phyloP scores from a whole-genome alignment of 768 basidiomycete genomes.

The Serendipita sp. region DNA sequence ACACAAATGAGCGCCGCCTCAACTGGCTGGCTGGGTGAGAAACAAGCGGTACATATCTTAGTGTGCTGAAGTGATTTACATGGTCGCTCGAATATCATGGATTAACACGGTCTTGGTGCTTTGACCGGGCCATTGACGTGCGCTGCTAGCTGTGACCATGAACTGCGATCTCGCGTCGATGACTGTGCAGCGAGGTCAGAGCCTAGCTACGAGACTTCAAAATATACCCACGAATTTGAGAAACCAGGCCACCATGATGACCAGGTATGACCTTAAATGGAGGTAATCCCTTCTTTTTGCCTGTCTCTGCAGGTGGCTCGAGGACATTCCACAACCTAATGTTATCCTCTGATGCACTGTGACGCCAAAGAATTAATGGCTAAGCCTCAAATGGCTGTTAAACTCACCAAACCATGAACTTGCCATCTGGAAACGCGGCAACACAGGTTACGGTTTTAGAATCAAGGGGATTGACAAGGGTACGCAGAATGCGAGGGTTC shows the following conservation, averaged over 20 bases:
- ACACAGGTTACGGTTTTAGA: conserved; percentile 88
- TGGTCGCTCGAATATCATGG: conserved; percentile 43
- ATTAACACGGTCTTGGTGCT: conserved; percentile 80
- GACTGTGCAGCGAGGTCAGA: conserved; percentile 31
- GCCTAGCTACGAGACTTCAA: not conserved
- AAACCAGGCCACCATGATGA: conserved; percentile 87
- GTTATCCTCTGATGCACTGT: conserved; percentile 81
- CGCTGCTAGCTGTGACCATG: conserved; percentile 81
- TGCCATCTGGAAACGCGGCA: conserved; percentile 78
- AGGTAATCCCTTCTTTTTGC: not conserved
- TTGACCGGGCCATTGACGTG: conserved; percentile 87
- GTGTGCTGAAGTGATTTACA: not conserved
- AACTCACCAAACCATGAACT: conserved; percentile 75
- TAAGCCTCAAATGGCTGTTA: conserved; percentile 9
- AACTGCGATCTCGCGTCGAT: conserved; percentile 73
- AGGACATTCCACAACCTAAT: conserved; percentile 85
- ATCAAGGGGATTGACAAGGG: conserved; percentile 67
- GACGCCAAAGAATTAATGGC: not conserved
- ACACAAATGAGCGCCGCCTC: not conserved
- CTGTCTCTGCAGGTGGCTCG: conserved; percentile 33
- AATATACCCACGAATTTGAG: conserved; percentile 64
- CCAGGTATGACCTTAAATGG: conserved; percentile 49
- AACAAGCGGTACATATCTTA: too few species aligned
- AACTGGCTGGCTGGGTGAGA: too few species aligned
- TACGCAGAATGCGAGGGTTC: conserved; percentile 66